Base-by-base conservation (phyloP, 352 stramenopile genomes). In the Phytophthora uliginosa region DNA sequence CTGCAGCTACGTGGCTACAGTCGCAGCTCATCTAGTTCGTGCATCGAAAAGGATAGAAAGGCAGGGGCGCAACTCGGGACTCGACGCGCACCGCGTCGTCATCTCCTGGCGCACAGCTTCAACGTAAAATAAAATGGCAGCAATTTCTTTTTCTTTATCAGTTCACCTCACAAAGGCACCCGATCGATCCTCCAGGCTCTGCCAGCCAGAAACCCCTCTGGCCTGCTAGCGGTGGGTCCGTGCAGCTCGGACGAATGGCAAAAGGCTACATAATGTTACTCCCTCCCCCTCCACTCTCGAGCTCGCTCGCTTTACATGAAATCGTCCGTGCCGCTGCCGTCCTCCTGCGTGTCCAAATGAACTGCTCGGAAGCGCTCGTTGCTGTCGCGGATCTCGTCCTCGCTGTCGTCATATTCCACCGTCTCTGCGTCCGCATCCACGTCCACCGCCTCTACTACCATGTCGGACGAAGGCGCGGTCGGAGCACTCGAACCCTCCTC, bases 281-380 rank as follows among this genome's bases (percentile, higher is more conserved):
- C 63, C 45, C 34, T 36, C 33, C 42, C 28, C 34, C 17, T 38
- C 34, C 31, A 20, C 47, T 9, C 12, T 59, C 28, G 45, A 56
- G 45, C 68, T 76, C 22, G 33, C 47, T 75, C 47, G 34, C 78
- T 85, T 75, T 54, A 95, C 87, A 95, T 95, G 70, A 93, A 95
- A 63, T 92, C 87, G 73, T 93, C 87, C 67, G 85, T 85, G 65
- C 79, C 78, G 48, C 82, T 91, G 63, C 81, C 79, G 59, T 95
- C 84, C 73, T 93, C 85, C 70, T 95, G 88, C 59, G 90, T 92
- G 76, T 95, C 86, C 77, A 97, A 70, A 77, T 95, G 90, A 57
- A 97, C 90, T 28, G 90, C 90, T 70, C 92, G 90, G 77, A 97
- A 97, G 18, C 90, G 90, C 75, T 97, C 90, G 61, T 97, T 97